Conservation (phyloP, 2,329 filamentous ascomycete genomes). For the Parascedosporium putredinis region DNA sequence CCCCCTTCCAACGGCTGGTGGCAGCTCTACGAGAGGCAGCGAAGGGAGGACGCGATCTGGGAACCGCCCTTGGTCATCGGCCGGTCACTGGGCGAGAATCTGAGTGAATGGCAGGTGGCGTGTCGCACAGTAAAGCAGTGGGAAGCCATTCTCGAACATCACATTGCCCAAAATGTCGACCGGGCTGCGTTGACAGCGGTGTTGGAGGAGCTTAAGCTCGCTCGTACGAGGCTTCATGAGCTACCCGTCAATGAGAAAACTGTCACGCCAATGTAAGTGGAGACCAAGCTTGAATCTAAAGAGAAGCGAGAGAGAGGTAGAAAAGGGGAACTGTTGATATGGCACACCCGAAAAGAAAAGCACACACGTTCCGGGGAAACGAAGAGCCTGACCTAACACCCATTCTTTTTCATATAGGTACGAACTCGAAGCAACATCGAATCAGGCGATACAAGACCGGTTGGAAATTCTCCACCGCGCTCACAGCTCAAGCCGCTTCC, state of each 20-base stretch:
- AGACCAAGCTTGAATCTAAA: background rate
- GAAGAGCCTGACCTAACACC: background rate
- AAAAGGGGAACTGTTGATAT: background rate
- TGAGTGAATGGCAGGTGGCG: constrained; percentile 25
- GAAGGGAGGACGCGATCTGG: background rate
- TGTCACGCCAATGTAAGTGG: constrained; percentile 5
- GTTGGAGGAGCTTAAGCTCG: constrained; percentile 14
- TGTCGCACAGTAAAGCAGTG: constrained; percentile 26
- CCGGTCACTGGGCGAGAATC: constrained; percentile 22
- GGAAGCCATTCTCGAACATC: constrained; percentile 19
- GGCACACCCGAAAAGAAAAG: background rate
- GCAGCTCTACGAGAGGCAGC: too few relatives aligned
- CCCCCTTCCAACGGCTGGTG: too few relatives aligned
- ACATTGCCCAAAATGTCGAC: constrained; percentile 13
- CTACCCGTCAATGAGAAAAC: constrained; percentile 16
- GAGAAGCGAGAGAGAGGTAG: background rate
- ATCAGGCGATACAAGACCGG: constrained; percentile 21
- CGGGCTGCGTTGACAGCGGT: constrained; percentile 13
- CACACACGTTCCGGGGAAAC: background rate
- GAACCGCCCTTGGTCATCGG: constrained; percentile 23
- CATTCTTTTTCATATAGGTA: background rate
- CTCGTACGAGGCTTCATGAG: constrained; percentile 14
- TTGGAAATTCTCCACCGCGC: constrained; percentile 20
- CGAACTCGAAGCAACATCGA: constrained; percentile 16
- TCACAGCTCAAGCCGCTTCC: constrained; percentile 21